Base-by-base conservation (phyloP, 2,329 filamentous ascomycete genomes). In the Aspergillus pseudoviridinutans region DNA sequence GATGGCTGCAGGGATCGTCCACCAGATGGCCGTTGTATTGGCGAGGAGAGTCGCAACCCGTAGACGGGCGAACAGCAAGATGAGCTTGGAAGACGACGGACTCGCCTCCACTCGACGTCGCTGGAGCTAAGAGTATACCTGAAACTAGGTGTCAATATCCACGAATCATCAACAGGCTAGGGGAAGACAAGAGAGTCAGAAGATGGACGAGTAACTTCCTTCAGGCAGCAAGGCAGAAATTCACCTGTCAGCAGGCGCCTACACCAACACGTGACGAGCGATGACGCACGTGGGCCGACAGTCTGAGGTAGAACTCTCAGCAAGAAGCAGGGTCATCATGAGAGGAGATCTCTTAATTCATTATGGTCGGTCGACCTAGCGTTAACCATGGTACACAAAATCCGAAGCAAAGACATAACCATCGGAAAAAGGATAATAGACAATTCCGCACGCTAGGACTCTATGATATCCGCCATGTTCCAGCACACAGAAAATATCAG, bases 291-390 rank as follows among this genome's bases (percentile, higher is more conserved):
- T 51, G 50, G 29, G 29, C 50, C n/a, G 47, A 47, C 20, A 25
- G 28, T 29, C 10, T 29, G 28, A 29, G 28, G 28, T 29, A 29
- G 10, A 29, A 12, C 28, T 12, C 28, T 12, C 9, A 12, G 28
- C 28, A 29, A 29, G 28, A 42, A 52, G 41, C 22, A 54, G 29
- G 50, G 50, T 44, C 32, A 42, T 61, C 62, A 64, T 63, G 64
- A 67, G 65, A 65, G 65, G 62, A 65, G 66, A 65, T 56, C 56
- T 64, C 56, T 63, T 57, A 58, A 61, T 65, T 68, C 65, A 65
- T 68, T 65, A 67, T 55, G 53, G 58, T 58, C 59, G 54, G 49
- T 52, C 57, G 57, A 60, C 62, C 64, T 57, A 61, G 61, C 62
- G 56, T 61, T 63, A 62, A 64, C 61, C 63, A 61, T 60, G 51